Conservation (phyloP, 371 early-diverging fungal species). For the Lichtheimia ornata region DNA sequence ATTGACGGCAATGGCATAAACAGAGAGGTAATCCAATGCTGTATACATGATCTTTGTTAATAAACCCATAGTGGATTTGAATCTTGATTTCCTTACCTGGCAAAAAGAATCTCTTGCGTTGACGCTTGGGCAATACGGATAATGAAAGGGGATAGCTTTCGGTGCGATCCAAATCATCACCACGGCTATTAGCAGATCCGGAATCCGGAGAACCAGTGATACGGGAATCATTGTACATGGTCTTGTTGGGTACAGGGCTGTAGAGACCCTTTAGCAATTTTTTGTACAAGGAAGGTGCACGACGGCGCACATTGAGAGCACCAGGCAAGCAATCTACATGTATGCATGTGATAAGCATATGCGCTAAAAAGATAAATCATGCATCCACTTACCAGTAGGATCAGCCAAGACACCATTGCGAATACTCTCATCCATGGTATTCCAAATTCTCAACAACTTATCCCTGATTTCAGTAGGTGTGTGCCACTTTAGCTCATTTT, state of each 20-base stretch:
- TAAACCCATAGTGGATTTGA: background rate
- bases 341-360: background rate
- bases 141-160: slow-evolving; percentile 33
- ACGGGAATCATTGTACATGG: slow-evolving; percentile 28
- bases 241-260: slow-evolving; percentile 32
- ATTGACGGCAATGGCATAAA: slow-evolving; percentile 96
- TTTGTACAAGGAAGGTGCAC: slow-evolving; percentile 87
- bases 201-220: slow-evolving; percentile 14
- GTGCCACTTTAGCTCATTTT: slow-evolving; percentile 92
- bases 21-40: slow-evolving; percentile 92
- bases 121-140: slow-evolving; percentile 42
- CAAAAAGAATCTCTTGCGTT: slow-evolving; percentile 47
- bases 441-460: slow-evolving; percentile 83
- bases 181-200: slow-evolving; percentile 12
- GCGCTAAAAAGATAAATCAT: too few species aligned
- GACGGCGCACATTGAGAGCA: slow-evolving; percentile 78
- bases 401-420: slow-evolving; percentile 67
- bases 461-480: slow-evolving; percentile 76
- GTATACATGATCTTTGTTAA: slow-evolving; percentile 18
- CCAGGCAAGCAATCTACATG: slow-evolving; percentile 71
- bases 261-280: slow-evolving; percentile 84
- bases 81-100: slow-evolving; percentile 22
- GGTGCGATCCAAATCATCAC: background rate
- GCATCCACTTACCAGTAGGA: slow-evolving; percentile 25
- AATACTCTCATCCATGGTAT: slow-evolving; percentile 93